Base-by-base conservation (phyloP, 225 moss, liverwort and hornwort genomes). In the Asterella californica region DNA sequence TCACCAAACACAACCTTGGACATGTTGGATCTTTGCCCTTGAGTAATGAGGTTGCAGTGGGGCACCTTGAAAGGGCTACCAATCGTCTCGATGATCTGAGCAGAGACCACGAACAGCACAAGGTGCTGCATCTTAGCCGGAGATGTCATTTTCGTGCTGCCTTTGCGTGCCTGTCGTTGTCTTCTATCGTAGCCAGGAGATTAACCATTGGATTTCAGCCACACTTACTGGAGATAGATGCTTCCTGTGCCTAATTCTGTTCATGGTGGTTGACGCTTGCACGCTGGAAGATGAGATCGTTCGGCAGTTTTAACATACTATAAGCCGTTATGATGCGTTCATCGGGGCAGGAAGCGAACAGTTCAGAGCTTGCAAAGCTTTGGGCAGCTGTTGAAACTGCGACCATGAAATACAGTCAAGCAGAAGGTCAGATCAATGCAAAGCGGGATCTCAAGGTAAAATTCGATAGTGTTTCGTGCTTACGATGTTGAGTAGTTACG, bases 391-490 rank as follows among this genome's bases (percentile, higher is more conserved):
- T 99, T 70, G 84, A 99, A 83, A 80, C 81, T 47, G 87, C 91
- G 55, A 90, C 88, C 72, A 88, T 86, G 77, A 90, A 88, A 77
- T 91, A 88, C 81, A 93, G 95, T 72, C 82, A 83, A 84, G 92
- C 90, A 65, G 88, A 88, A 72, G 93, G 88, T 62, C 83, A 85
- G 77, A 84, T 93, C 76, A 83, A 34, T 76, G 88, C 93, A 62
- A 93, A 90, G 82, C 79, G 82, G 70, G 93, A 92, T 61, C 84
- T 90, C 79, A 93, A 92, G 97, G 97, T 95, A 46, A 70, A 52
- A 4, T 10, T 11, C 25, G 71, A n/a, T 34, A 34, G 19, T 75
- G 11, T 29, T 30, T 53, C 32, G 69, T 36, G 37, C 64, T 64
- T 10, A 64, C 6, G 6, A 64, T 61, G 21, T n/a, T 61, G n/a